Evolutionary conservation across 129 eudicot genomes (phyloP), one percentile per base, ranked within the genome.

Genomic region (Pittosporum tobira): DNA sequence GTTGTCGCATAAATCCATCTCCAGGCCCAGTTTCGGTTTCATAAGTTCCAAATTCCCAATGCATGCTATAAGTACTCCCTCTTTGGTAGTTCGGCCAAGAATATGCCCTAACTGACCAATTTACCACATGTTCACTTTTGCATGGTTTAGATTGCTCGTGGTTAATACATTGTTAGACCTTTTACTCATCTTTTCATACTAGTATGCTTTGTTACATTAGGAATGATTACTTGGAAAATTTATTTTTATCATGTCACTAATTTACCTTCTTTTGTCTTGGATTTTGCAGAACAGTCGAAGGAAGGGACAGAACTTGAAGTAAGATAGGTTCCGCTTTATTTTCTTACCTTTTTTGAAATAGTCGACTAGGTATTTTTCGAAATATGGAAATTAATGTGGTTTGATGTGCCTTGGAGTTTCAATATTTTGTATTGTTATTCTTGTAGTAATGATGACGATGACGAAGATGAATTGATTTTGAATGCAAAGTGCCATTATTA

Each of bases 401-500:
- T 21, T 15, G 50, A 30, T 23, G 48, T 12, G 48, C 21, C 56
- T 62, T 57, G 56, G 51, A 63, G 59, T 62, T 36, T 51, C 34
- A 61, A 44, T 44, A 2, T 43, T 48, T 54, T 66, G 49, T 60
- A 43, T 27, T n/a, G n/a, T 21, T 58, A 15, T 51, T 61, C 50
- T 8, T 53, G 62, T 59, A 70, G 85, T 67, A 61, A 68, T 21
- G 63, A 75, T 37, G 66, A 66, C 18, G 71, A 62, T 54, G 71
- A 73, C 5, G 86, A 84, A n/a, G 87, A 84, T 37, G 57, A 74
- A 47, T 65, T 80, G 68, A 54, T 79, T 56, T 52, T 72, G 52
- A 55, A 80, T 73, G 79, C 76, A 10, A 80, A 70, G 50, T 84
- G 84, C 54, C 87, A 84, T 64, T 84, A 79, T 68, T 71, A 67